Evolutionary conservation across 1,284 basidiomycete genomes (phyloP), one percentile per base, ranked within the genome.

Genomic region (Boletellus dicymbophilus): DNA sequence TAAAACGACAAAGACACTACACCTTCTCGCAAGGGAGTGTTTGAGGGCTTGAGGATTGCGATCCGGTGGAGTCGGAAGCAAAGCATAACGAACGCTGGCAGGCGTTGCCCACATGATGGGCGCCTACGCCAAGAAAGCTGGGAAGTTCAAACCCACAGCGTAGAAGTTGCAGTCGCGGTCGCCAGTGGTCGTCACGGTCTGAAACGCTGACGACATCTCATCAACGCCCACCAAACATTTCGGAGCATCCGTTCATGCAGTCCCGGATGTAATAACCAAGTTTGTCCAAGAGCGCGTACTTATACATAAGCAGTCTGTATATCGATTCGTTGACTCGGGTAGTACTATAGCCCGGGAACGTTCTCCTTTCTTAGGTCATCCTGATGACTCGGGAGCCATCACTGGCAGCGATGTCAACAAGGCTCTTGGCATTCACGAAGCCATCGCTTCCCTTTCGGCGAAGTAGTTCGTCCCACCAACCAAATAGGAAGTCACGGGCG

Each of bases 391-490:
- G 85, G 53, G 77, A 82, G 25, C 85, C 84, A 58, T 93, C 88
- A n/a, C n/a, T n/a, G n/a, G n/a, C n/a, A n/a, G 78, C 85, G 23
- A 89, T 58, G 8, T 81, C 85, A 12, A 68, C 78, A 9, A 93
- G 77, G 56, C 74, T 85, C 67, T 85, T 83, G 2, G 90, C 91
- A 11, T 74, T 63, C 21, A 93, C 76, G 49, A 79, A 77, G 9
- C 89, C 90, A 28, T 82, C 67, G 13, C 56, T 67, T 49, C 75
- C 73, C 65, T 79, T 85, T 41, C 87, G 82, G 30, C 74, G 76
- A 45, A 92, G 64, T 48, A 99, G 82, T 60, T 91, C 86, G 63
- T 95, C 90, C 97, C 97, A 99, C 97, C 97, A 99, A 15, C 93
- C 93, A 69, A 96, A 98, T 44, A 99, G 79, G 72, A 98, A 98